These are phyloP conservation scores for Clonostachys chloroleuca DNA, from an alignment of 2,329 filamentous ascomycete species.

Conservation along the genomic window DNA sequence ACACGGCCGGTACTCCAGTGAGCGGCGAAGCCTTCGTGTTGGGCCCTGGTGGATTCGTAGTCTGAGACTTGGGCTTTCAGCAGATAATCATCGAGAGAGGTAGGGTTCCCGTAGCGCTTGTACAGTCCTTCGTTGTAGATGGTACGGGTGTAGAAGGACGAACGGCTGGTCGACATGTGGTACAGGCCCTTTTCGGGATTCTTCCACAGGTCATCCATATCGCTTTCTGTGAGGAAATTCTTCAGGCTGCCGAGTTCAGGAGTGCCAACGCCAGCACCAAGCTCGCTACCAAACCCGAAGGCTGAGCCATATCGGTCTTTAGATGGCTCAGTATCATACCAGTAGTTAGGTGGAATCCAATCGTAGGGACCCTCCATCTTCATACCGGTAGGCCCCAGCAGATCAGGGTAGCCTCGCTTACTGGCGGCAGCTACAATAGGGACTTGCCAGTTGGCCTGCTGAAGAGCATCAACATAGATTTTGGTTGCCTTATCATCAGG, in stretches of 20 bases:
- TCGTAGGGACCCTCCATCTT: constrained; percentile 66
- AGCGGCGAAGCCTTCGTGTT: constrained; percentile 52
- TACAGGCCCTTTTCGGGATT: constrained; percentile 45
- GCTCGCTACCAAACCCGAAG: constrained; percentile 60
- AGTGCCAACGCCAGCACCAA: constrained; percentile 58
- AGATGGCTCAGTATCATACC: constrained; percentile 40
- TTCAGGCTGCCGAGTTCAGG: constrained; percentile 50
- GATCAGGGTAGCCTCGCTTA: constrained; percentile 45
- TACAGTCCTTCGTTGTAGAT: constrained; percentile 55
- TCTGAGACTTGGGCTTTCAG: constrained; percentile 57
- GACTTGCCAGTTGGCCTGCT: constrained; percentile 46
- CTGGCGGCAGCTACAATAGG: constrained; percentile 55
- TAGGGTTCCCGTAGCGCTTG: constrained; percentile 44
- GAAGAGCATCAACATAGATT: constrained; percentile 46
- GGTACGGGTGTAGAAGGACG: constrained; percentile 47
- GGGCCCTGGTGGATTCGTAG: constrained; percentile 56
- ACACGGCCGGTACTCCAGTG: constrained; percentile 44
- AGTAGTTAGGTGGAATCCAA: constrained; percentile 63
- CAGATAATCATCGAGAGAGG: constrained; percentile 51
- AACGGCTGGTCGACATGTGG: constrained; percentile 54
- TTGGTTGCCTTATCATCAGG: constrained; percentile 50
- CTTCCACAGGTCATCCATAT: constrained; percentile 53
- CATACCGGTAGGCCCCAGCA: constrained; percentile 53
- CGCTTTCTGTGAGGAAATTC: constrained; percentile 44
- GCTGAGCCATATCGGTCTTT: constrained; percentile 44